Base-by-base conservation (phyloP, 1,284 basidiomycete species). In the Ustilago hordei region DNA sequence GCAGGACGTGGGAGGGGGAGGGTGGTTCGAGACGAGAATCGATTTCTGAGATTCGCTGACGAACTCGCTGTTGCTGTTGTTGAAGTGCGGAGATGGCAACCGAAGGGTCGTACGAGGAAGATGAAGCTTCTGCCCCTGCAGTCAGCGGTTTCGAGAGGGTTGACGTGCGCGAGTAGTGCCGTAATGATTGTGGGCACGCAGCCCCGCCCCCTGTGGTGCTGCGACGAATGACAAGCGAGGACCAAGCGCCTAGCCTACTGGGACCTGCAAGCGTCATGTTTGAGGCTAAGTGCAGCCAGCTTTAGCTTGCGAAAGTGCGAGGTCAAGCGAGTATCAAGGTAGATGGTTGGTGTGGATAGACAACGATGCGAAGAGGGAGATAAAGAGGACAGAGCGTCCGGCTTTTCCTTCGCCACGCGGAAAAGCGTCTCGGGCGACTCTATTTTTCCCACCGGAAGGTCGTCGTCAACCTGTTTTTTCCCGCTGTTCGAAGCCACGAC, bases 1-100 rank as follows among this genome's bases (percentile, higher is more conserved):
- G 67, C 15, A 83, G 64, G 13, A 75, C 60, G 28, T 69, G 55
- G 4, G 75, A 66, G 1, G 71, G 69, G 0, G 68, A 54, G 8
- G 61, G 52, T 34, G 66, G 38, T 3, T 59, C 60, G 15, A 61
- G 31, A 17, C 55, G 60, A 19, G 64, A 53, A 34, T 79, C 75
- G n/a, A 73, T 52, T 28, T 76, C 52, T 7, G 60, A 64, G 55
- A 79, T 76, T 36, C 62, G 48, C 28, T 69, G 64, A 5, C 64
- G 70, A 41, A 62, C 78, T 45, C 62, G 57, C 17, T 68, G 57
- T 11, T 67, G 74, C 4, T 55, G 23, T 3, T 36, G 45, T 12
- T 28, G 19, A 11, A 9, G 65, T 39, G 4, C 64, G 3, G 1
- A 60, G 13, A 12, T 19, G 11, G 64, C 23, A 1, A 66, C 34